Evolutionary conservation across 352 stramenopile species (phyloP).

Genomic region (Phytophthora meadii): DNA sequence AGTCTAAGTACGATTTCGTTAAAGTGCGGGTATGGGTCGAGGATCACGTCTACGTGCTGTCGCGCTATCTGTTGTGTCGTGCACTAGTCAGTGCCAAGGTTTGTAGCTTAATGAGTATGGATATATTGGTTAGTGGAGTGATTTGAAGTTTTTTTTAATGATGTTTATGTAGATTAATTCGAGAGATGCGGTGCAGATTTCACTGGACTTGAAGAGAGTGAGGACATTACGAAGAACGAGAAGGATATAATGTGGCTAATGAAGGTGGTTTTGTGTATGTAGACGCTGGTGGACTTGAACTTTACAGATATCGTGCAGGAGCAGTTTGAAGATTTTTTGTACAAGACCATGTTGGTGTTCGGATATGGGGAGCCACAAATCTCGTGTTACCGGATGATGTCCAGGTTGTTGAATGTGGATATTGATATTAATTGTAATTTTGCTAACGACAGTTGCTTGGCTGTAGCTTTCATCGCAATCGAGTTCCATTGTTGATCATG

Average conservation of each 20-base stretch:
- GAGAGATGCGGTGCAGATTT: conserved; percentile 88
- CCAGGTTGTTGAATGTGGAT: conserved; percentile 39
- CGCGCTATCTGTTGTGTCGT: conserved; percentile 84
- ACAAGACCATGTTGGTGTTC: conserved; percentile 91
- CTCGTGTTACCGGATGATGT: conserved; percentile 89
- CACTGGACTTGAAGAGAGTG: conserved; percentile 87
- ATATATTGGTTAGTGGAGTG: not conserved
- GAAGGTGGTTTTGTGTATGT: conserved; percentile 7
- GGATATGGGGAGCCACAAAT: conserved; percentile 88
- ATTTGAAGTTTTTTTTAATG: not conserved
- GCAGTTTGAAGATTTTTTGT: conserved; percentile 91
- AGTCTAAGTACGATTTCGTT: conserved; percentile 92
- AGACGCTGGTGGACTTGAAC: conserved; percentile 88
- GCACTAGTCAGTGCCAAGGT: conserved; percentile 89
- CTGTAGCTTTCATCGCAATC: conserved; percentile 81
- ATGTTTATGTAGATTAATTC: conserved; percentile 69
- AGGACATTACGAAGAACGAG: not conserved
- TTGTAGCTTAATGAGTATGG: not conserved
- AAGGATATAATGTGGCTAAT: not conserved
- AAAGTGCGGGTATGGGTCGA: conserved; percentile 91
- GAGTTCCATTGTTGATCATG: conserved; percentile 86
- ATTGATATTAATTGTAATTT: too few species aligned
- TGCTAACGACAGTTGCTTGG: not conserved
- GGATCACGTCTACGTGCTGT: conserved; percentile 91
- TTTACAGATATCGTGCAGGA: conserved; percentile 89